These are phyloP conservation scores for Zostera marina DNA, from an alignment of 116 monocot species.

Conservation along the genomic window DNA sequence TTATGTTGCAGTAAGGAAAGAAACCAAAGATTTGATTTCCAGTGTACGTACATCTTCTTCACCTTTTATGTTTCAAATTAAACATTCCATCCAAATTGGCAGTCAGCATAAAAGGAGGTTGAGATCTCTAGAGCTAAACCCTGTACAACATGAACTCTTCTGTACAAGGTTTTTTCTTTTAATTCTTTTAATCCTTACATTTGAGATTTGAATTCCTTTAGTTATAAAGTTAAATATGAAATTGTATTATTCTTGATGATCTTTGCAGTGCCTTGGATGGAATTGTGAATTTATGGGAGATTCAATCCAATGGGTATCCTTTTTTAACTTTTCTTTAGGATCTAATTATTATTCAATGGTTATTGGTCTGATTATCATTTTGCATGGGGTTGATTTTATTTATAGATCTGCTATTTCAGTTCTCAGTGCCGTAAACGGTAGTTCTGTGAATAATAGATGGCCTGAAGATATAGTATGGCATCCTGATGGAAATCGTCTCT, in stretches of 20 bases:
- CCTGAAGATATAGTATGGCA: conserved; percentile 91
- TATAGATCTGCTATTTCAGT: conserved; percentile 35
- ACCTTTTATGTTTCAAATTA: conserved; percentile 19
- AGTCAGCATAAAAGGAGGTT: conserved; percentile 83
- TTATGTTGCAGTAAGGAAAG: conserved; percentile 10
- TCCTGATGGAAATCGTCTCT: conserved; percentile 59
- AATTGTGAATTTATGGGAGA: neutral
- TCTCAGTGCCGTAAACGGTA: conserved; percentile 46
- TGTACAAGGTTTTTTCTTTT: conserved; percentile 46
- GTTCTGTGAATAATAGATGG: conserved; percentile 68
- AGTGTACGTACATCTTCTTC: conserved; percentile 34
- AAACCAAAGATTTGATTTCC: conserved; percentile 53
- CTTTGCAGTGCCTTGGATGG: neutral
- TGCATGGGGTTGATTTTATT: conserved; percentile 46
- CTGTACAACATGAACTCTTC: conserved; percentile 36
- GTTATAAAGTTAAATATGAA: neutral
- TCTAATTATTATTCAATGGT: neutral
- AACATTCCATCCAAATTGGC: conserved; percentile 15
- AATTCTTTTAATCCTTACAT: neutral
- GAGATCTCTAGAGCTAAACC: conserved; percentile 52
- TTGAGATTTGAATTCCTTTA: neutral
- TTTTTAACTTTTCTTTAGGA: neutral
- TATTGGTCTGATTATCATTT: conserved; percentile 13
- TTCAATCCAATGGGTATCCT: neutral
- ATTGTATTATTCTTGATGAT: neutral